Evolutionary conservation across 129 eudicot species (phyloP), one percentile per base, ranked within the genome.

Genomic region (Artemisia annua): DNA sequence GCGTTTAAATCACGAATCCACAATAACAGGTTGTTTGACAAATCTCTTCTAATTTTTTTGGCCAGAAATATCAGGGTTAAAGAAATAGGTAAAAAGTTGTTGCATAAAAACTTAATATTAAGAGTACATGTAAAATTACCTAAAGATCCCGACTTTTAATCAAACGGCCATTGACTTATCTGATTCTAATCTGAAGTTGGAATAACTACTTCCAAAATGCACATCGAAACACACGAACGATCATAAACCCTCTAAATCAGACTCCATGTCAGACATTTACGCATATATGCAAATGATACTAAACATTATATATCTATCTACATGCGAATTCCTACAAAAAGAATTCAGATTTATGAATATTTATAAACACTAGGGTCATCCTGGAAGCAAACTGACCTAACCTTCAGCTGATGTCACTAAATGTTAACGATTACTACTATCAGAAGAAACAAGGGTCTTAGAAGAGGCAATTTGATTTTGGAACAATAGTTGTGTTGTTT

Each of bases 121-220:
- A 35, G 26, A 26, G 26, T 18, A 11, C 16, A 16, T 30, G 64
- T 30, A 5, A 69, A 62, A 61, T 63, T 73, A 63, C 55, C 16
- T 18, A 74, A 63, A 11, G 15, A 65, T 8, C 48, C 53, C n/a
- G 15, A 65, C 4, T 26, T 17, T 19, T 22, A 39, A 55, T 14
- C 44, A 39, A 35, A 50, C 1, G 2, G 10, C 46, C 11, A 39
- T 39, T 39, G 46, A 1, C 28, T 30, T 18, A 74, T 3, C 14
- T 61, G 9, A 49, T 48, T 48, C 49, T n/a, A 15, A 59, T 48
- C 28, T 62, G 15, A 26, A 61, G 39, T 49, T 16, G 28, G 6
- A 19, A 18, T 55, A 17, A 55, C 56, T 16, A 67, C 60, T 67
- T 67, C 15, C 22, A 11, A 20, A n/a, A 50, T 24, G 72, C 59